A percentile compares a stretch with the other conserved stretches of the same genome.
Evolutionary conservation across 352 stramenopile species (phyloP).

Genomic region (Globisporangium okanoganense): DNA sequence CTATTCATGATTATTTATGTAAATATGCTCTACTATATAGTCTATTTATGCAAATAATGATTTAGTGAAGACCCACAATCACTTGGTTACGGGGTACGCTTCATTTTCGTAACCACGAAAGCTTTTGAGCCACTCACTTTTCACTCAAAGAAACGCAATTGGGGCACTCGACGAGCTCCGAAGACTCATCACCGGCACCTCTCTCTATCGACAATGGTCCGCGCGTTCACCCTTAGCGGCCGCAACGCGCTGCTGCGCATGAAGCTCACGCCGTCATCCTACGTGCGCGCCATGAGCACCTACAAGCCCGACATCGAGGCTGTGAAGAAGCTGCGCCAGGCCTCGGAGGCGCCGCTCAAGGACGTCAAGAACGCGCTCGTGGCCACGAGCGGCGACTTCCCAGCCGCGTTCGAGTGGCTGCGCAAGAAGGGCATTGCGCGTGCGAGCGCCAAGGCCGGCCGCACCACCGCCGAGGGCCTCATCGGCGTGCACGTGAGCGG

Average conservation of each 20-base stretch:
- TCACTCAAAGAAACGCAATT: conserved; percentile 6
- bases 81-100: background rate
- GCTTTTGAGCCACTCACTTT: conserved; percentile 1
- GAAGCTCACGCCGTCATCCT: conserved; percentile 7
- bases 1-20: too few species aligned
- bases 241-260: conserved; percentile 9
- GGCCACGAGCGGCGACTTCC: conserved; percentile 76
- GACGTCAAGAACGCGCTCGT: conserved; percentile 88
- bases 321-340: conserved; percentile 86
- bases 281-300: conserved; percentile 53
- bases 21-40: too few species aligned
- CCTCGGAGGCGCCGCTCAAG: conserved; percentile 84
- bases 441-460: conserved; percentile 74
- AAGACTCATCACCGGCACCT: background rate
- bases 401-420: conserved; percentile 84
- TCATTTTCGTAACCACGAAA: background rate
- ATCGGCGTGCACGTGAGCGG: conserved; percentile 70
- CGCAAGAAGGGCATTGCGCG: conserved; percentile 85
- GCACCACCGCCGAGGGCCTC: conserved; percentile 75
- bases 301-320: conserved; percentile 80
- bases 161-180: background rate
- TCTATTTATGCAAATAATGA: background rate
- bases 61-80: too few species aligned
- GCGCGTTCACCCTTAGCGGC: conserved; percentile 9
- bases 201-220: conserved; percentile 10